Percentiles rank a stretch among this genome's conserved stretches.
Conservation (phyloP, 164 flowering plant genomes). For the Saururus chinensis region DNA sequence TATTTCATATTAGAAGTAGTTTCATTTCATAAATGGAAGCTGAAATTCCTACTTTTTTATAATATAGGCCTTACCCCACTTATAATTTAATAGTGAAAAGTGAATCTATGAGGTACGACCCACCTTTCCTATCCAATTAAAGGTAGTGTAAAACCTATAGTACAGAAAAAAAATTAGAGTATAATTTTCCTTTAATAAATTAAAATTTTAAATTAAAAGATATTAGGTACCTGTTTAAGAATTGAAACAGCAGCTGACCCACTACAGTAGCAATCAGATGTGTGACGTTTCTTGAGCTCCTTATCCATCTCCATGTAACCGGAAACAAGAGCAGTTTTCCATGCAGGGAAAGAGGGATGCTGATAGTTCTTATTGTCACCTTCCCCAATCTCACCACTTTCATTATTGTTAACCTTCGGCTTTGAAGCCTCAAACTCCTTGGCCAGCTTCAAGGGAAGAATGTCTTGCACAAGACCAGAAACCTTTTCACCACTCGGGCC, state of each 20-base stretch:
- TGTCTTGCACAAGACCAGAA: conserved; percentile 43
- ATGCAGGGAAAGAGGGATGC: conserved; percentile 18
- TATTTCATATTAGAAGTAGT: too few species aligned
- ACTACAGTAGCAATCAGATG: conserved; percentile 43
- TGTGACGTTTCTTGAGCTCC: conserved; percentile 27
- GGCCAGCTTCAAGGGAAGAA: conserved; percentile 46
- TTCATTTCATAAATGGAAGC: too few species aligned
- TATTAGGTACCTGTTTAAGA: conserved; percentile 46
- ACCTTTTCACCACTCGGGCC: conserved; percentile 77
- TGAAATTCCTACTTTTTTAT: too few species aligned
- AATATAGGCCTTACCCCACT: too few species aligned
- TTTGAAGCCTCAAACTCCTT: conserved; percentile 12
- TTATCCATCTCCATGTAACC: conserved; percentile 54
- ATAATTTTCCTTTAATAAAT: too few species aligned
- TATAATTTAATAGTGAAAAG: too few species aligned
- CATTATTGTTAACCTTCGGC: conserved; percentile 1
- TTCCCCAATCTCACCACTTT: not conserved
- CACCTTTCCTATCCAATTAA: too few species aligned
- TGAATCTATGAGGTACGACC: too few species aligned
- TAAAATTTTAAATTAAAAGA: too few species aligned
- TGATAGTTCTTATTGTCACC: not conserved
- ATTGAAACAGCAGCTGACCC: conserved; percentile 64
- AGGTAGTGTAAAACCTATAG: too few species aligned
- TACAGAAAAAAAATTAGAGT: too few species aligned
- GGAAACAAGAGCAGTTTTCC: conserved; percentile 33